A percentile compares a stretch with the other conserved stretches of the same genome.
Evolutionary conservation across 495 filamentous ascomycete genomes (phyloP).

Genomic region (Neurospora sp.): DNA sequence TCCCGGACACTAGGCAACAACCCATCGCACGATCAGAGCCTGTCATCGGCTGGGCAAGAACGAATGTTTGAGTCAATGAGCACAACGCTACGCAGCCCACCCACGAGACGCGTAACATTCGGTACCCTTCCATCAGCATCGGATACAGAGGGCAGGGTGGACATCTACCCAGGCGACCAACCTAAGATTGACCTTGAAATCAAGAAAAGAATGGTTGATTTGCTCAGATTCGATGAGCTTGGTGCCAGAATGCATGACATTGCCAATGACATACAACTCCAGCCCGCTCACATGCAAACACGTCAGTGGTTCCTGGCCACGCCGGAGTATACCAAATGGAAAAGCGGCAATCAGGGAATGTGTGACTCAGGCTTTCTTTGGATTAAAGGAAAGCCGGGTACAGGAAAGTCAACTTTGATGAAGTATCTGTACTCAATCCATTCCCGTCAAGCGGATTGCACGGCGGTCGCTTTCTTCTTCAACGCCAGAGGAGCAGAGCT

Average conservation of each 20-base stretch:
- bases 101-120: too few relatives aligned
- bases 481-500: slow-evolving; percentile 22
- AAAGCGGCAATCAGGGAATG: background rate
- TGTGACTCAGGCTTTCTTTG: background rate
- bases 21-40: too few relatives aligned
- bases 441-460: background rate
- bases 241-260: background rate
- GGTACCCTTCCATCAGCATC: too few relatives aligned
- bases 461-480: slow-evolving; percentile 9
- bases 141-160: too few relatives aligned
- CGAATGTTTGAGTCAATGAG: too few relatives aligned
- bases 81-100: too few relatives aligned
- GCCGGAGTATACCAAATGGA: background rate
- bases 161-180: too few relatives aligned
- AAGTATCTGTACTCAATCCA: background rate
- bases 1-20: too few relatives aligned
- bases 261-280: background rate
- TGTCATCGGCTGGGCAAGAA: too few relatives aligned
- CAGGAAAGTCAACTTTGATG: slow-evolving; percentile 4
- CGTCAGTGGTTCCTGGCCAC: background rate
- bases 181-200: background rate
- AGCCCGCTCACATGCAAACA: background rate
- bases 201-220: background rate
- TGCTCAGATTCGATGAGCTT: background rate
- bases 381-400: slow-evolving; percentile 1